Evolutionary conservation across 257 asterid species (phyloP).

Genomic region (Cynanchum wilfordii): DNA sequence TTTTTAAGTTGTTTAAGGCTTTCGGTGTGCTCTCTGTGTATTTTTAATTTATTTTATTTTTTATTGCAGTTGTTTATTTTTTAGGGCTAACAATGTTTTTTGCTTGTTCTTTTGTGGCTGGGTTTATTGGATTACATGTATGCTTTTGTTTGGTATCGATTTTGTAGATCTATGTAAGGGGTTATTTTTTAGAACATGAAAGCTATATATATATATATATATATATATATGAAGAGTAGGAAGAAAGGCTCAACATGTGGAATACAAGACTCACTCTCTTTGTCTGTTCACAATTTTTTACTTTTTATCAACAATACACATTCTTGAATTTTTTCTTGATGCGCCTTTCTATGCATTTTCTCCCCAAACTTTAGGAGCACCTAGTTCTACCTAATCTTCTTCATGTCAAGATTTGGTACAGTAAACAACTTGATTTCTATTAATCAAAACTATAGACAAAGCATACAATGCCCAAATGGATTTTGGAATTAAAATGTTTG

Average conservation of each 20-base stretch:
- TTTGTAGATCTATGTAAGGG: background rate
- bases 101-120: background rate
- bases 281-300: conserved; percentile 62
- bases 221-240: too few species aligned
- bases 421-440: conserved; percentile 44
- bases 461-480: conserved; percentile 54
- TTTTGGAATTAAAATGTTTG: conserved; percentile 53
- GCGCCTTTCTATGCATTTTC: conserved; percentile 56
- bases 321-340: conserved; percentile 52
- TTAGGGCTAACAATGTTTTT: background rate
- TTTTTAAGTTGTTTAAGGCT: too few species aligned
- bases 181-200: too few species aligned
- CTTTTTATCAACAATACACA: conserved; percentile 57
- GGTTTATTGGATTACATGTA: background rate
- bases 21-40: too few species aligned
- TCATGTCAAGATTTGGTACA: conserved; percentile 73
- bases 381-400: conserved; percentile 82
- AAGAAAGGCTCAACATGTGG: conserved; percentile 22
- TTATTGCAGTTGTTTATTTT: background rate
- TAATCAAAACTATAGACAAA: conserved; percentile 39
- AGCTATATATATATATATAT: too few species aligned
- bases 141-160: background rate
- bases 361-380: conserved; percentile 77
- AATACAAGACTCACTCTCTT: conserved; percentile 31
- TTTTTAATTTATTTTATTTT: background rate